Base-by-base conservation (phyloP, 495 filamentous ascomycete species). In the Aspergillus homomorphus region DNA sequence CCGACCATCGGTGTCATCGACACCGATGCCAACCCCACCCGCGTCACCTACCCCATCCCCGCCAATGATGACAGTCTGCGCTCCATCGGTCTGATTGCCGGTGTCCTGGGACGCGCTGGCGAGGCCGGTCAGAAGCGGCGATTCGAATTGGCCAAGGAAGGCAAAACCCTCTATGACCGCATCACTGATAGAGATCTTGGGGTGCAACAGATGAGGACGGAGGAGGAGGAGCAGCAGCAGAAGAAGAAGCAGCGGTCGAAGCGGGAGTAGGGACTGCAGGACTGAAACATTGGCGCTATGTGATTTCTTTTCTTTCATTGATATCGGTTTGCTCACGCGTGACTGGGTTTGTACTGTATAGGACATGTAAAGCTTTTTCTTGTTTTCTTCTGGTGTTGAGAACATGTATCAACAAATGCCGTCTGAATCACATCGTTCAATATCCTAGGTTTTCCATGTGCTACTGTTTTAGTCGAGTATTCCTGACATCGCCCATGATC, bases 1-100 rank as follows among this genome's bases (percentile, higher is more conserved):
- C 94, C 94, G 9, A 99, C 95, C 0, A 91, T 99, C 66, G 94
- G 92, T 19, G 78, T 99, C 44, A 86, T 98, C 52, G 94, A 99
- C 77, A 97, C 94, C 0, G 87, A 99, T 74, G 85, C 89, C 6
- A 85, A 99, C 74, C 91, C 94, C 4, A 91, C 89, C 1, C 91
- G 90, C 80, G 91, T 98, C 28, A 99, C 94, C 7, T 99, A 99
- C 72, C 89, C 90, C 3, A 96, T 99, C 62, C 94, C 94, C 5
- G 89, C 91, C 19, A 99, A 99, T 68, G 94, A 99, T 66, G 94
- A 99, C 73, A 95, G 91, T 84, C 65, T 97, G 62, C 86, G 92
- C 19, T 84, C 86, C 59, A 80, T 90, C 18, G 80, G 86, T 64
- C 77, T 98, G 57, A 91, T 99, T 67, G 89, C 89, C 10, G 90